These are phyloP conservation scores for Lentinus tigrinus DNA, from an alignment of 768 basidiomycete genomes.

Conservation along the genomic window DNA sequence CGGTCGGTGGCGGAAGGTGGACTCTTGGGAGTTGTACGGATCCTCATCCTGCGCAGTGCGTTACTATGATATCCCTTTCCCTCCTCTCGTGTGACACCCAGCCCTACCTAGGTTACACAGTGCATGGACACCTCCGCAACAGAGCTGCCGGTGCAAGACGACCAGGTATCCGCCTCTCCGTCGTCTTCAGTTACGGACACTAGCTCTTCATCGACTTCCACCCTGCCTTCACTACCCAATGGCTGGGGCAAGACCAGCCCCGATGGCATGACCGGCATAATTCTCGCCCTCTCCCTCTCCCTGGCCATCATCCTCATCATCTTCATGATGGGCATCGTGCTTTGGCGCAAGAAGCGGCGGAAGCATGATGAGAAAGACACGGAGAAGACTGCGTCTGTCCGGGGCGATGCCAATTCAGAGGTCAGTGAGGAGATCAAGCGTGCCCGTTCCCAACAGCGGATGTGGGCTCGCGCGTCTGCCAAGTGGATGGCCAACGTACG, in stretches of 20 bases:
- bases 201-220: constrained; percentile 27
- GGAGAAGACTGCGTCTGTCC: constrained; percentile 42
- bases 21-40: constrained; percentile 64
- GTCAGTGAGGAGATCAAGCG: constrained; percentile 36
- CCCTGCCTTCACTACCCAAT: constrained; percentile 14
- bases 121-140: constrained; percentile 22
- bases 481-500: constrained; percentile 69
- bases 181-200: constrained; percentile 43
- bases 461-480: constrained; percentile 65
- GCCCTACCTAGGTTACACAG: constrained; percentile 17
- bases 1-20: constrained; percentile 56
- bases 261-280: constrained; percentile 26
- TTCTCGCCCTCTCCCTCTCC: constrained; percentile 56
- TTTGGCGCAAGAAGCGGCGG: constrained; percentile 52
- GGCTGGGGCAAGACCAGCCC: constrained; percentile 21
- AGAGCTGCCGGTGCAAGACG: constrained; percentile 57
- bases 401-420: constrained; percentile 35
- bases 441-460: constrained; percentile 48
- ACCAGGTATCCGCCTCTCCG: constrained; percentile 12
- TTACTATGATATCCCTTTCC: constrained; percentile 6
- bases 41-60: constrained; percentile 62
- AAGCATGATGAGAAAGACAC: constrained; percentile 43
- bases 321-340: constrained; percentile 60
- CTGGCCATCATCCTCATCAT: constrained; percentile 61
- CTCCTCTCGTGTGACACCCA: background rate